Base-by-base conservation (phyloP, 306 rosid genomes). In the Dryas octopetala region DNA sequence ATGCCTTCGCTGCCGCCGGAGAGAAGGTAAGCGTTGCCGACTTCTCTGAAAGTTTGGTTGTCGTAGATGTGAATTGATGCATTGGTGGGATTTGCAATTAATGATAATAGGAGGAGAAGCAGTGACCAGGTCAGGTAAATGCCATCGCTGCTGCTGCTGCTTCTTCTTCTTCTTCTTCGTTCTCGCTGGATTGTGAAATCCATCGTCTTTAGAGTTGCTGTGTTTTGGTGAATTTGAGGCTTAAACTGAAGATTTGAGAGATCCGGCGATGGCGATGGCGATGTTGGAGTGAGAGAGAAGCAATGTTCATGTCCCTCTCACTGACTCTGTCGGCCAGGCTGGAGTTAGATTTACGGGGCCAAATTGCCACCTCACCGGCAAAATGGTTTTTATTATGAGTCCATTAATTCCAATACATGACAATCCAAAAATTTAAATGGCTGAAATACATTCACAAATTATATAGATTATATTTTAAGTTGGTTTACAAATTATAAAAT, bases 1-100 rank as follows among this genome's bases (percentile, higher is more conserved):
- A 95, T 78, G 53, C 96, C 98, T 86, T 95, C 98, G 78, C 98
- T 95, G 67, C 98, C 98, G 64, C 96, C 97, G 85, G 97, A 85
- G 85, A 95, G 91, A 82, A 95, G 97, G 78, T 82, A 87, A 63
- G 96, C 82, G 76, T 90, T 95, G 76, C 97, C 97, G 55, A 95
- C 87, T 44, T 95, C 98, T 50, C 26, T 73, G 85, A 95, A 95
- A 44, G 80, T 26, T 53, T 90, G 84, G 28, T 77, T 79, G 73
- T 84, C 55, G 88, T 95, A 95, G 88, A 82, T 52, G 79, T 95
- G 98, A 52, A 91, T 87, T 26, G 98, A 95, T 6, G 98, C 98
- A 52, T 81, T 55, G 63, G 85, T 41, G 0, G 83, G 78, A 60
- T 84, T 50, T 32, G 76, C 9, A 43, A 67, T 13, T 4, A 60